Evolutionary conservation across 1,284 basidiomycete genomes (phyloP).

Genomic region (Exsudoporus floridanus): DNA sequence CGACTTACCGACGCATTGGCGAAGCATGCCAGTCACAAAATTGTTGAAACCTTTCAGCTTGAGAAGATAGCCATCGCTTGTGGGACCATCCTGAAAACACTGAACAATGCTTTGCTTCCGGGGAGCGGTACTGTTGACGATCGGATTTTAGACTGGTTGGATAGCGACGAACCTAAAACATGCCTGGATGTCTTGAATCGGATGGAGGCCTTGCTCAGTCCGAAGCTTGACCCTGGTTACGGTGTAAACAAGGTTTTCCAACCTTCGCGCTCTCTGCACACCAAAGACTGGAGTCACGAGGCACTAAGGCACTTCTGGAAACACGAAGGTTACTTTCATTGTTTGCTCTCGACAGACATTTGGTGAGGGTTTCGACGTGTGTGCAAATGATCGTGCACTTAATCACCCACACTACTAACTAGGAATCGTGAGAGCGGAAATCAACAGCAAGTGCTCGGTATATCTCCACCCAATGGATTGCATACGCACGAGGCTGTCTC

Average conservation of each 20-base stretch:
- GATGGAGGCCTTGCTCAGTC: background rate
- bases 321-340: slow-evolving; percentile 2
- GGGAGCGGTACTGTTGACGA: background rate
- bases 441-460: background rate
- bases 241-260: background rate
- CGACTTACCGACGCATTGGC: background rate
- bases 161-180: background rate
- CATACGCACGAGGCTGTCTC: no score
- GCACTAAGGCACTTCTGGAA: background rate
- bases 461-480: no score
- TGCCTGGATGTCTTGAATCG: slow-evolving; percentile 4
- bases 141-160: slow-evolving; percentile 6
- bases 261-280: background rate
- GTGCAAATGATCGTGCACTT: background rate
- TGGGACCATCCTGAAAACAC: background rate
- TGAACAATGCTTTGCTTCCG: background rate
- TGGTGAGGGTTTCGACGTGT: background rate
- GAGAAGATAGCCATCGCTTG: slow-evolving; percentile 15
- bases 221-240: background rate
- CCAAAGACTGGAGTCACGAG: background rate
- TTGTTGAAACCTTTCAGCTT: slow-evolving; percentile 9
- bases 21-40: background rate
- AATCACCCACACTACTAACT: background rate
- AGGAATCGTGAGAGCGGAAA: background rate
- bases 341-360: slow-evolving; percentile 6